phyloP scores from a whole-genome alignment of 202 grass and related monocot species.

The Cymbopogon flexuosus region DNA sequence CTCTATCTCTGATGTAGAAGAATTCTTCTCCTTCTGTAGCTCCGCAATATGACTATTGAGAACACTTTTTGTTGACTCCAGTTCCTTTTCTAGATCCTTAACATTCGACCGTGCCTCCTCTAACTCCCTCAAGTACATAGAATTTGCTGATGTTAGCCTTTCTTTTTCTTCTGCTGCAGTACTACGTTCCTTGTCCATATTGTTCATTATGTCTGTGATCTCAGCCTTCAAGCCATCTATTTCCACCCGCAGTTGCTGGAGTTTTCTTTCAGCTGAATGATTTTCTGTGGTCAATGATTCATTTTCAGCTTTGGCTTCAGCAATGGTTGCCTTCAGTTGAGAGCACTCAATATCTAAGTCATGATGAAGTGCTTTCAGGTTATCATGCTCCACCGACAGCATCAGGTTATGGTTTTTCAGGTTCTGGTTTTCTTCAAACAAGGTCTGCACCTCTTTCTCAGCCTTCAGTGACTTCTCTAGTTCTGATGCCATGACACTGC shows the following conservation, averaged over 20 bases:
- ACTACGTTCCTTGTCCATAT: constrained; percentile 33
- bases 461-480: constrained; percentile 36
- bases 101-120: constrained; percentile 20
- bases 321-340: constrained; percentile 25
- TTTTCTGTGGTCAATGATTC: constrained; percentile 38
- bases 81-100: constrained; percentile 42
- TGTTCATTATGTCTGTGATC: constrained; percentile 34
- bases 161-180: constrained; percentile 42
- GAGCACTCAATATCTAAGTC: constrained; percentile 34
- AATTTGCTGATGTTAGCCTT: constrained; percentile 41
- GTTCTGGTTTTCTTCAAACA: constrained; percentile 39
- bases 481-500: constrained; percentile 28
- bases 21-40: constrained; percentile 41
- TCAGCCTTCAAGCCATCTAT: constrained; percentile 31
- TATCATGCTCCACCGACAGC: constrained; percentile 30
- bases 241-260: constrained; percentile 22
- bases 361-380: constrained; percentile 31
- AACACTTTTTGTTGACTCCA: constrained; percentile 45
- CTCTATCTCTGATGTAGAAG: constrained; percentile 33
- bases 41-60: constrained; percentile 44
- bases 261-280: constrained; percentile 38
- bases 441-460: constrained; percentile 39
- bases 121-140: constrained; percentile 43
- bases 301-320: constrained; percentile 37
- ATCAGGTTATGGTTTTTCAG: constrained; percentile 38